These are phyloP conservation scores for Heimioporus sp. DNA, from an alignment of 768 basidiomycete genomes.

Conservation along the genomic window DNA sequence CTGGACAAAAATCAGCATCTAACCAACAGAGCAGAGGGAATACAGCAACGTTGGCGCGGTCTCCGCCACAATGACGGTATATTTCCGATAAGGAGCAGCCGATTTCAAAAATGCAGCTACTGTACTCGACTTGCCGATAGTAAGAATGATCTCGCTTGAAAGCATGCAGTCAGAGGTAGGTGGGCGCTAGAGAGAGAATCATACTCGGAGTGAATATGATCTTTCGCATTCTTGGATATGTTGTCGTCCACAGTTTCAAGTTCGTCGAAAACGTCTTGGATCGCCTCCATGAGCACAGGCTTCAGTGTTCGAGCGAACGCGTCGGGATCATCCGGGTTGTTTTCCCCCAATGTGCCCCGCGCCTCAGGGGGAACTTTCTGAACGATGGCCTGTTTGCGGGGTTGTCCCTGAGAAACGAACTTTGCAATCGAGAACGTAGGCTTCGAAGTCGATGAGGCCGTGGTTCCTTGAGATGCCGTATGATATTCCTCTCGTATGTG, in stretches of 20 bases:
- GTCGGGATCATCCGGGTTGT: slow-evolving; percentile 74
- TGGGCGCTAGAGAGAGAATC: slow-evolving; percentile 25
- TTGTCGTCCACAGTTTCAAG: slow-evolving; percentile 95
- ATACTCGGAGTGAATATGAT: slow-evolving; percentile 98
- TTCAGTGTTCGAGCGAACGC: slow-evolving; percentile 77
- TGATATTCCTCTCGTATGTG: slow-evolving; percentile 95
- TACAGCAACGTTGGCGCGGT: slow-evolving; percentile 83
- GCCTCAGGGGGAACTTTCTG: slow-evolving; percentile 44
- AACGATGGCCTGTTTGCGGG: slow-evolving; percentile 43
- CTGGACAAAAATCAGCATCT: slow-evolving; percentile 36
- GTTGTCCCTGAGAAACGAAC: slow-evolving; percentile 80
- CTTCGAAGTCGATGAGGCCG: slow-evolving; percentile 35
- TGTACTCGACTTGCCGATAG: slow-evolving; percentile 90
- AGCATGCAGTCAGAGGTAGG: not conserved
- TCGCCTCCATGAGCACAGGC: slow-evolving; percentile 94
- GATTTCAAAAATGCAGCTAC: slow-evolving; percentile 93
- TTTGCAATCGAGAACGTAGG: slow-evolving; percentile 71
- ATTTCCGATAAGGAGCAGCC: slow-evolving; percentile 86
- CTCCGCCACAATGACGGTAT: slow-evolving; percentile 94
- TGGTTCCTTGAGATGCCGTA: slow-evolving; percentile 60
- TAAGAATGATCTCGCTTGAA: slow-evolving; percentile 87
- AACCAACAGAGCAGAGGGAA: not conserved
- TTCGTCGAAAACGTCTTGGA: slow-evolving; percentile 95
- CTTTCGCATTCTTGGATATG: slow-evolving; percentile 89
- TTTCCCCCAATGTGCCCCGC: slow-evolving; percentile 59